These are phyloP conservation scores for Trichoderma lentiforme DNA, from an alignment of 2,329 filamentous ascomycete genomes.

Conservation along the genomic window DNA sequence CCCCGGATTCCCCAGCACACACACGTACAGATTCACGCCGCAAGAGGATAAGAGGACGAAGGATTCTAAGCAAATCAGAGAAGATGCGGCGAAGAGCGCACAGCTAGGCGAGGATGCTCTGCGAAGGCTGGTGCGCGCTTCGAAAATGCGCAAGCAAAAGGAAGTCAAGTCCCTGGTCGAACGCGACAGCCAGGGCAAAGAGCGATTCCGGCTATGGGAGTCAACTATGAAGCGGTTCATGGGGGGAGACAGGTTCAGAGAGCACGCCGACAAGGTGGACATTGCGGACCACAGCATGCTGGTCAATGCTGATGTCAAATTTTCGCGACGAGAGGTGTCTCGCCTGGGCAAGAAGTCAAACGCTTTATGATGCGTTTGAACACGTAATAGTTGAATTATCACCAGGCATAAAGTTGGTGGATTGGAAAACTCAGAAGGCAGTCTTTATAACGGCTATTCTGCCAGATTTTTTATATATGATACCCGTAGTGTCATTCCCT, in stretches of 20 bases:
- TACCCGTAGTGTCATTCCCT: neutral
- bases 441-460: neutral
- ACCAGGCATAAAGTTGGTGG: neutral
- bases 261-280: conserved; percentile 42
- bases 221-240: conserved; percentile 57
- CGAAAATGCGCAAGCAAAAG: conserved; percentile 63
- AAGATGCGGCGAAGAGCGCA: conserved; percentile 57
- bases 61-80: conserved; percentile 56
- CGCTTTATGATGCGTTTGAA: neutral
- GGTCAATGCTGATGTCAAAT: conserved; percentile 55
- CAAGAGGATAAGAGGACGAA: conserved; percentile 45
- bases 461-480: neutral
- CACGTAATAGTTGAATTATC: neutral
- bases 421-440: neutral
- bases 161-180: conserved; percentile 57
- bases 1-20: conserved; percentile 60
- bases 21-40: conserved; percentile 61
- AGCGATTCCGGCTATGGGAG: conserved; percentile 60
- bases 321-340: conserved; percentile 52
- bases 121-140: conserved; percentile 56
- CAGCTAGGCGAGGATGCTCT: conserved; percentile 62
- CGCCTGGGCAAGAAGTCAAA: conserved; percentile 38
- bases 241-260: conserved; percentile 29
- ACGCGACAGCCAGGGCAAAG: conserved; percentile 49
- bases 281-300: conserved; percentile 63